phyloP scores from a whole-genome alignment of 805 yeast species.

The Starmerella kuoi region DNA sequence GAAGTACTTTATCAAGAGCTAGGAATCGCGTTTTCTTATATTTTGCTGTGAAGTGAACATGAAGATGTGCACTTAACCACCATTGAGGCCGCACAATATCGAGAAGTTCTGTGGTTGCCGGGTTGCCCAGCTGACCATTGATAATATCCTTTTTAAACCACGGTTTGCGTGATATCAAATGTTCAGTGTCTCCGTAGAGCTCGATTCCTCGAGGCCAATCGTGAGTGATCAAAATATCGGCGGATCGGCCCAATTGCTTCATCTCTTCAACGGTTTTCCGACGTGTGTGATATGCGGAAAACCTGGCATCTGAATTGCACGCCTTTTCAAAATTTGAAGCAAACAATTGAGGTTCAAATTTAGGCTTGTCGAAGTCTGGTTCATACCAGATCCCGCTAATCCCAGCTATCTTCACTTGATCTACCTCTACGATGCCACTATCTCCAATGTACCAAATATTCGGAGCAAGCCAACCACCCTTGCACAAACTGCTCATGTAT shows the following conservation, averaged over 20 bases:
- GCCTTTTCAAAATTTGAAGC: conserved; percentile 1
- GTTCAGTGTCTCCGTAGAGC: conserved; percentile 44
- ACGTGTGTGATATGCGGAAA: conserved; percentile 65
- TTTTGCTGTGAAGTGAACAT: conserved; percentile 54
- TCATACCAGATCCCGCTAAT: conserved; percentile 70
- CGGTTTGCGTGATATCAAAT: conserved; percentile 47
- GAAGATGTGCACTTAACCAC: conserved; percentile 90
- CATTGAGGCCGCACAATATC: conserved; percentile 49
- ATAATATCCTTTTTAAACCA: conserved; percentile 55
- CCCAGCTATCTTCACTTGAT: conserved; percentile 69
- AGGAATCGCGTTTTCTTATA: conserved; percentile 45
- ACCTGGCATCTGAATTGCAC: conserved; percentile 22
- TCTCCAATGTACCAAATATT: conserved; percentile 77
- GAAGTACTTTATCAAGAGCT: conserved; percentile 78
- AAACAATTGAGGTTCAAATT: conserved; percentile 19
- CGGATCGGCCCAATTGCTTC: conserved; percentile 10
- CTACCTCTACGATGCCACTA: conserved; percentile 58
- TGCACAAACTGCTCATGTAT: conserved; percentile 55
- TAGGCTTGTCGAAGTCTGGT: conserved; percentile 35
- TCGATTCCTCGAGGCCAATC: conserved; percentile 90
- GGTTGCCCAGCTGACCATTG: conserved; percentile 56
- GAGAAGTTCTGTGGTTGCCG: conserved; percentile 37
- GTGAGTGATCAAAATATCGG: conserved; percentile 62
- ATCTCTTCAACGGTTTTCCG: conserved; percentile 48
- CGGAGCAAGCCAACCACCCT: conserved; percentile 91